These are phyloP conservation scores for Suillus brevipes DNA, from an alignment of 768 basidiomycete species.

Conservation along the genomic window DNA sequence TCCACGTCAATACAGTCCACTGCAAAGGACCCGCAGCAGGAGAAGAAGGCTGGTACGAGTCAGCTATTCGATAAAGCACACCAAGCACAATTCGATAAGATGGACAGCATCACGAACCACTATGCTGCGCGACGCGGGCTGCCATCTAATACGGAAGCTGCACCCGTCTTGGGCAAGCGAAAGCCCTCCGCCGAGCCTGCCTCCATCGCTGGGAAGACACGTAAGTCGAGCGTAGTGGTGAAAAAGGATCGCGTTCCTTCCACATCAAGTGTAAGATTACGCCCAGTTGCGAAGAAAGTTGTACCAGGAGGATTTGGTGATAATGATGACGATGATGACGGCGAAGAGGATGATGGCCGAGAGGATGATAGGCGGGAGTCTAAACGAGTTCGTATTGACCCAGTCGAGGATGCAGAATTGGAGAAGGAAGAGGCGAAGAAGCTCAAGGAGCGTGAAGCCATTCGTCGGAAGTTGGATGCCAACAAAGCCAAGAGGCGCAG, in stretches of 20 bases:
- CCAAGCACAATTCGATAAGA: constrained; percentile 65
- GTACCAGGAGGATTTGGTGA: constrained; percentile 62
- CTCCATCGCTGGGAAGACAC: constrained; percentile 36
- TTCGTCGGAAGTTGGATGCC: constrained; percentile 62
- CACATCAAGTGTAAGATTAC: not conserved
- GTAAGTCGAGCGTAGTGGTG: constrained; percentile 53
- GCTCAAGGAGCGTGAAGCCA: constrained; percentile 54
- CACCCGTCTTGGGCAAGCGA: constrained; percentile 35
- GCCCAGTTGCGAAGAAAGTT: constrained; percentile 22
- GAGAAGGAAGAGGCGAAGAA: constrained; percentile 35
- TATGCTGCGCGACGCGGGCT: constrained; percentile 44
- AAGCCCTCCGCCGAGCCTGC: constrained; percentile 26
- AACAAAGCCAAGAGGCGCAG: constrained; percentile 71
- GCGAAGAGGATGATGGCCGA: constrained; percentile 22
- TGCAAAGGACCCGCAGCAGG: constrained; percentile 6
- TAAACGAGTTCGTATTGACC: constrained; percentile 45
- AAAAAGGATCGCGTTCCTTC: constrained; percentile 20
- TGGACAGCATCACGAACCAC: constrained; percentile 70
- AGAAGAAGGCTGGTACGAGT: constrained; percentile 26
- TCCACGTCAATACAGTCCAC: not conserved
- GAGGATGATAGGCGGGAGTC: constrained; percentile 39
- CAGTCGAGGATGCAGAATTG: constrained; percentile 32
- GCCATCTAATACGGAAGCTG: constrained; percentile 21
- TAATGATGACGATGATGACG: constrained; percentile 49
- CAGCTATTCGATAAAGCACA: constrained; percentile 59